A percentile compares a stretch with the other conserved stretches of the same genome.
Conservation (phyloP, 257 asterid genomes). For the Fraxinus anomala region DNA sequence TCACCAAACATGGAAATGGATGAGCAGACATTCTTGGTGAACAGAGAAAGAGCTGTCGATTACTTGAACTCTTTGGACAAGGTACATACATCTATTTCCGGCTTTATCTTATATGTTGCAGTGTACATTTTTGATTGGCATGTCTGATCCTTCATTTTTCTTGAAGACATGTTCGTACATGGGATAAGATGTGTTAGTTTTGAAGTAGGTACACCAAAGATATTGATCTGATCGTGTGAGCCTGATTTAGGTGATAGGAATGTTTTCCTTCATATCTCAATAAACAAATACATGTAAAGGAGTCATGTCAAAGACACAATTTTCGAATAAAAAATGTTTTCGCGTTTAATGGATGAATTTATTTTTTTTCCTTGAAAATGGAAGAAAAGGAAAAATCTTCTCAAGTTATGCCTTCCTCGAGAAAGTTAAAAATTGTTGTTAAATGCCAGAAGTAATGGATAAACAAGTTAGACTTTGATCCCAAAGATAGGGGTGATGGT, state of each 20-base stretch:
- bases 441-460: background rate
- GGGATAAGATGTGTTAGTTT: background rate
- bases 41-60: constrained; percentile 98
- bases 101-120: constrained; percentile 1
- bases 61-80: constrained; percentile 87
- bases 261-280: background rate
- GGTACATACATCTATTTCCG: constrained; percentile 39
- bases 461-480: background rate
- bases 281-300: background rate
- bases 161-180: background rate
- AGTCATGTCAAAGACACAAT: background rate
- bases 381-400: no score
- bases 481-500: background rate
- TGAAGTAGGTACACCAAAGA: background rate
- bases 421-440: background rate
- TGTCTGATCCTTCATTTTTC: background rate
- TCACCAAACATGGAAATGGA: constrained; percentile 98
- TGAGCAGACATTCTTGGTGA: constrained; percentile 87
- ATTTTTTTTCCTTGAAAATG: background rate
- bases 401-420: no score
- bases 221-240: background rate
- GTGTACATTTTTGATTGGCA: background rate
- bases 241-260: background rate
- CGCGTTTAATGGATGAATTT: background rate
- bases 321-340: background rate